Evolutionary conservation across 768 basidiomycete genomes (phyloP).

Genomic region (Aureoboletus auriporus): DNA sequence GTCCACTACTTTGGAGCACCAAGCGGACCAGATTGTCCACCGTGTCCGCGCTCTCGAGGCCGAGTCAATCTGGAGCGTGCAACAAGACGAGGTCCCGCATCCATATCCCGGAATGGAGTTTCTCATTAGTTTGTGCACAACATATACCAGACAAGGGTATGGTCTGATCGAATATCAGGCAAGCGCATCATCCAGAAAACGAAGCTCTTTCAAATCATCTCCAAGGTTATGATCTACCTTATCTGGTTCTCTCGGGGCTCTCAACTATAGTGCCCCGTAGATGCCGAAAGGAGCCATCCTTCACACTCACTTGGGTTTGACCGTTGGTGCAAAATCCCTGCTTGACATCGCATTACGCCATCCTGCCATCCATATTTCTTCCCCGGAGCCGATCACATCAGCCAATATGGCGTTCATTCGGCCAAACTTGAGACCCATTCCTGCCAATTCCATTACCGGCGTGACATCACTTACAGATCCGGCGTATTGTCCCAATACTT

Average conservation of each 20-base stretch:
- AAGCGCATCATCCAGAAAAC: constrained; percentile 58
- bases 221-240: constrained; percentile 39
- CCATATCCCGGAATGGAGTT: constrained; percentile 72
- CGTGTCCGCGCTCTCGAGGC: constrained; percentile 53
- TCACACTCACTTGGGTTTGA: constrained; percentile 74
- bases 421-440: constrained; percentile 54
- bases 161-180: constrained; percentile 30
- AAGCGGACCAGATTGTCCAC: constrained; percentile 46
- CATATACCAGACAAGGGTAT: not conserved
- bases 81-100: too few relatives aligned
- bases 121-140: constrained; percentile 48
- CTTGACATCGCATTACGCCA: constrained; percentile 28
- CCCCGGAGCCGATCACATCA: constrained; percentile 36
- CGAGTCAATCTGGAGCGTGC: constrained; percentile 48
- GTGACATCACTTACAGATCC: constrained; percentile 31
- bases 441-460: constrained; percentile 20
- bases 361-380: constrained; percentile 49
- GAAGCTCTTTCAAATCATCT: constrained; percentile 55
- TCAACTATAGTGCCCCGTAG: constrained; percentile 27
- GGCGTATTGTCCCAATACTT: constrained; percentile 42
- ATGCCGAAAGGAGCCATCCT: constrained; percentile 81
- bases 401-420: constrained; percentile 39
- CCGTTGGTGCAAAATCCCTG: constrained; percentile 46
- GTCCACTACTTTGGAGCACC: constrained; percentile 19
- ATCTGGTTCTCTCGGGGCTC: too few relatives aligned